phyloP scores from a whole-genome alignment of 345 rosid genomes.

The Eutrema yunnanense region DNA sequence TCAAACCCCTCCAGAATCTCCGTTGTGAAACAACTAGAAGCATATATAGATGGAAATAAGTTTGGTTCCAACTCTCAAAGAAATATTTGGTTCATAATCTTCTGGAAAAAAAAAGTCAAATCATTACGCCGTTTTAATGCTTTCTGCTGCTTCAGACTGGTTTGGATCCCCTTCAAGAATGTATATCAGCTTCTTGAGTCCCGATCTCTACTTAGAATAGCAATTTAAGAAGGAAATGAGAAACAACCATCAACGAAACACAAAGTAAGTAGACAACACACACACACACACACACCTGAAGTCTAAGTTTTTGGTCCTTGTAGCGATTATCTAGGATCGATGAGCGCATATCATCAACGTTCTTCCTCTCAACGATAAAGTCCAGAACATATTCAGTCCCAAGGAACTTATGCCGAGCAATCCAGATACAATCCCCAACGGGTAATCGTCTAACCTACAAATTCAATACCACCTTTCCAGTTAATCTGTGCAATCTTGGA shows the following conservation, averaged over 20 bases:
- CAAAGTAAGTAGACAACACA: neutral
- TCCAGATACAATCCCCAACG: conserved; percentile 81
- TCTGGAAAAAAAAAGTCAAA: neutral
- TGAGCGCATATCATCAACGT: conserved; percentile 65
- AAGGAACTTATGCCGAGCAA: conserved; percentile 75
- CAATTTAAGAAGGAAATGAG: conserved; percentile 1
- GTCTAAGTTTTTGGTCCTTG: conserved; percentile 86
- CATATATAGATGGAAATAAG: neutral
- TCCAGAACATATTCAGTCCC: conserved; percentile 75
- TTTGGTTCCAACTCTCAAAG: neutral
- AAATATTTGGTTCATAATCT: neutral
- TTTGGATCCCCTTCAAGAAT: conserved; percentile 91
- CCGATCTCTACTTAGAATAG: conserved; percentile 52
- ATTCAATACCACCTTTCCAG: neutral
- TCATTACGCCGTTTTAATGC: conserved; percentile 83
- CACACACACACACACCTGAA: conserved; percentile 41
- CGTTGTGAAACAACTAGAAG: conserved; percentile 76
- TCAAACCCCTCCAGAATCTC: conserved; percentile 94
- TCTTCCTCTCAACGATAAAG: conserved; percentile 92
- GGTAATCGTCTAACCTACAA: conserved; percentile 79
- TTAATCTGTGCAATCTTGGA: conserved; percentile 6
- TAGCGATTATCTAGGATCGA: conserved; percentile 88
- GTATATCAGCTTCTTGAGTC: conserved; percentile 81
- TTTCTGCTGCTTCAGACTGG: conserved; percentile 74
- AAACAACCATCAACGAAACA: neutral